These are phyloP conservation scores for Coemansia reversa DNA, from an alignment of 192 early-diverging fungal genomes.

Conservation along the genomic window DNA sequence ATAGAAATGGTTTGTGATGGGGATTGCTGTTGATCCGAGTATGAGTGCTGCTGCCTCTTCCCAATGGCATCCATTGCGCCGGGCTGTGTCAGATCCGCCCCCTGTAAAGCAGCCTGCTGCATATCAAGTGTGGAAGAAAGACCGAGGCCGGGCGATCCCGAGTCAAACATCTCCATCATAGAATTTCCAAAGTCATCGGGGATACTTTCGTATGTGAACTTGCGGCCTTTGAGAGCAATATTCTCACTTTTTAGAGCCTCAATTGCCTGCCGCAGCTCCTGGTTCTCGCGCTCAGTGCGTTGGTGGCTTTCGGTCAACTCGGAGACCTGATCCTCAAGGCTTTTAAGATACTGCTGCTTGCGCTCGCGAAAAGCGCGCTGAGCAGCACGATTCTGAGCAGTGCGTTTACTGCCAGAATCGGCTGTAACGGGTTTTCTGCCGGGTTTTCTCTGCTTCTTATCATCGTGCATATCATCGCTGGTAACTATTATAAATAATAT, in stretches of 20 bases:
- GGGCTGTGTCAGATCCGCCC: conserved; percentile 35
- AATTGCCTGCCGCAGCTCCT: conserved; percentile 33
- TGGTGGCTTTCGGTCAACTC: conserved; percentile 62
- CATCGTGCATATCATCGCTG: conserved; percentile 47
- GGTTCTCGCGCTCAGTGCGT: conserved; percentile 53
- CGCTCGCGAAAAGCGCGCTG: conserved; percentile 90
- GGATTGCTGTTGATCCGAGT: neutral
- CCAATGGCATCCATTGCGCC: conserved; percentile 28
- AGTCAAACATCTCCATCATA: conserved; percentile 38
- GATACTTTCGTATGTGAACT: conserved; percentile 42
- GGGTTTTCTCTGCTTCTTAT: conserved; percentile 57
- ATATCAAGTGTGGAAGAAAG: conserved; percentile 30
- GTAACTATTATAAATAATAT: conserved; percentile 11
- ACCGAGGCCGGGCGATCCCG: conserved; percentile 14
- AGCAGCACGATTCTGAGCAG: conserved; percentile 86
- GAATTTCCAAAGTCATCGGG: conserved; percentile 45
- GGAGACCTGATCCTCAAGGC: conserved; percentile 72
- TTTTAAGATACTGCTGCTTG: conserved; percentile 75
- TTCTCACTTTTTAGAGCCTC: conserved; percentile 48
- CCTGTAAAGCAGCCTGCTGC: conserved; percentile 38
- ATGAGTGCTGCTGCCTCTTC: too few species aligned
- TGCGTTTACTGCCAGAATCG: conserved; percentile 64
- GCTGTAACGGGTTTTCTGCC: conserved; percentile 65
- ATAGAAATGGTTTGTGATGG: conserved; percentile 23
- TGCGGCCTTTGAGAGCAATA: conserved; percentile 23